Base-by-base conservation (phyloP, 306 rosid species). In the Senna siamea region DNA sequence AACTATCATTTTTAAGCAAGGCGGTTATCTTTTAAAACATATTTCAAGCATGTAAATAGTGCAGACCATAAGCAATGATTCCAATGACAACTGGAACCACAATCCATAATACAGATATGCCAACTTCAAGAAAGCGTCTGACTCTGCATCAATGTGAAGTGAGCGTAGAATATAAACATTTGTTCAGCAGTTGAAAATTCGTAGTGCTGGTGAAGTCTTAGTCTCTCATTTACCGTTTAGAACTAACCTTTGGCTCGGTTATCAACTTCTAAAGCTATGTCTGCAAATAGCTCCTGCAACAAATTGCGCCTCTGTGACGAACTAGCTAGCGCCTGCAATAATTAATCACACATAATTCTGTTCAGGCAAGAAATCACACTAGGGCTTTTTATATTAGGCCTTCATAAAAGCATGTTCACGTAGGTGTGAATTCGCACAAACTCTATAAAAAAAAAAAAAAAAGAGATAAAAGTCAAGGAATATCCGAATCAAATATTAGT, bases 271-370 rank as follows among this genome's bases (percentile, higher is more conserved):
- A 95, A 87, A 54, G 96, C 99, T 38, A 95, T 64, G 59, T 95
- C 99, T 64, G 98, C 97, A 83, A 95, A 92, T 70, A 95, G 86
- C 75, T 89, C 98, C 78, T 86, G 99, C 89, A 92, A 86, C 86
- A 95, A 81, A 74, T 90, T 87, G 66, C 92, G 99, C 80, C 89
- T 93, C 89, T 88, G 97, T 2, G 96, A 83, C 7, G 92, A 85
- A 83, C 89, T 92, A 60, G 91, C 86, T 35, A 84, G 72, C 35
- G 96, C 99, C 99, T 95, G 83, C 84, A 86, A 20, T 69, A 79
- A 72, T 47, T 18, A 22, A 77, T 44, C 73, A 52, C 13, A 20
- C 63, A 56, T 4, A 61, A 40, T 13, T 35, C 65, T 35, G 26
- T 53, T 58, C 58, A 59, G 17, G 5, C 34, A 59, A 30, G 17